Evolutionary conservation across 768 basidiomycete genomes (phyloP).

Genomic region (Boletus eberwhitei): DNA sequence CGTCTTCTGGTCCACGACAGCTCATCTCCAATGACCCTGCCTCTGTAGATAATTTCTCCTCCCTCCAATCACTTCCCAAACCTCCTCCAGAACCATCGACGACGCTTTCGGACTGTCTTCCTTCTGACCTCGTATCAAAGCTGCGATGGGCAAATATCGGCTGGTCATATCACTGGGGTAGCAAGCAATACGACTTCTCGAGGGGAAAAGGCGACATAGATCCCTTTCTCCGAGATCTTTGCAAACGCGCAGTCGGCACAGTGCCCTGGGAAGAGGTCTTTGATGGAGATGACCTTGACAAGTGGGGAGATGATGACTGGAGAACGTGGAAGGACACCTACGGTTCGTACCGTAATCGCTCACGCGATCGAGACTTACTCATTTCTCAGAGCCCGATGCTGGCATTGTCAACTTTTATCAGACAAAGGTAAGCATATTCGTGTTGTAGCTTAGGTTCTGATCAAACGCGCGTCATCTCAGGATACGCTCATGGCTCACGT

Average conservation of each 20-base stretch:
- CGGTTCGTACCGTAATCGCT: constrained; percentile 42
- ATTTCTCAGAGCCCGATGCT: constrained; percentile 77
- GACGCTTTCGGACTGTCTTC: constrained; percentile 46
- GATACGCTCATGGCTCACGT: constrained; percentile 97
- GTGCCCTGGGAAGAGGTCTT: constrained; percentile 76
- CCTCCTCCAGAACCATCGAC: constrained; percentile 63
- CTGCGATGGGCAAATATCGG: constrained; percentile 96
- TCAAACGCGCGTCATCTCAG: constrained; percentile 15
- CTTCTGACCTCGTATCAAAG: constrained; percentile 64
- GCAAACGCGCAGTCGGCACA: constrained; percentile 54
- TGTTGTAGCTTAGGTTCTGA: not conserved
- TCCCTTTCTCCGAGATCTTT: constrained; percentile 50
- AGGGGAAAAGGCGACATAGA: constrained; percentile 65
- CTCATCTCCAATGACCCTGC: constrained; percentile 74
- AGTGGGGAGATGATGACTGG: constrained; percentile 67
- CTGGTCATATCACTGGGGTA: constrained; percentile 96
- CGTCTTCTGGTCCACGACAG: constrained; percentile 52
- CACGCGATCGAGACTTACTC: not conserved
- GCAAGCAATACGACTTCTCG: constrained; percentile 90
- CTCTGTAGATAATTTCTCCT: constrained; percentile 49
- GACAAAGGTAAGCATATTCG: constrained; percentile 44
- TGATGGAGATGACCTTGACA: constrained; percentile 31
- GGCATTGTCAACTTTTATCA: constrained; percentile 98
- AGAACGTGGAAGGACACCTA: constrained; percentile 73
- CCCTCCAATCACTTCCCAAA: constrained; percentile 55